A percentile compares a stretch with the other conserved stretches of the same genome.
Conservation (phyloP, 441 rosid species). For the Brassica balearica region DNA sequence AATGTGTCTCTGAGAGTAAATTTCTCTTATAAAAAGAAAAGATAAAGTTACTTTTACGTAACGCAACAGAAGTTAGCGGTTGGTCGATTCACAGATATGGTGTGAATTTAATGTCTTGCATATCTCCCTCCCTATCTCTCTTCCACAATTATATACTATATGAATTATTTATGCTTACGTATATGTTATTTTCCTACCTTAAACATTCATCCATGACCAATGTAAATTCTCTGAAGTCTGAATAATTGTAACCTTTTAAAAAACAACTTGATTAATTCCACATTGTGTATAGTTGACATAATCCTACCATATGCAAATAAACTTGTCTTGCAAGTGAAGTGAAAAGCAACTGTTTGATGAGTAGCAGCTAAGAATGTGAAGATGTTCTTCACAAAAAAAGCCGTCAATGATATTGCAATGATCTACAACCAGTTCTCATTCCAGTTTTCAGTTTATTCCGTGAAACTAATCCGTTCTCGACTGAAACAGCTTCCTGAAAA, state of each 20-base stretch:
- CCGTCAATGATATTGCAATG: conserved; percentile 71
- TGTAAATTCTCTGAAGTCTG: not conserved
- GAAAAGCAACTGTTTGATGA: conserved; percentile 20
- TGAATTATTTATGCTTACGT: not conserved
- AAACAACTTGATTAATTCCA: not conserved
- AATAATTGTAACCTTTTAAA: not conserved
- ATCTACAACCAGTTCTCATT: conserved; percentile 48
- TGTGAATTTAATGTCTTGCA: conserved; percentile 36
- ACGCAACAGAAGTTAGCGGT: conserved; percentile 30
- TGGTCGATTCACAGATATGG: conserved; percentile 32
- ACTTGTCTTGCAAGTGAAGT: conserved; percentile 23
- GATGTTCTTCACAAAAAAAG: conserved; percentile 68
- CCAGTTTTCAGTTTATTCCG: conserved; percentile 34
- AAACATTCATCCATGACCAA: not conserved
- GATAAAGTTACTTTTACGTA: conserved; percentile 23
- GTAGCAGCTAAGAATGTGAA: conserved; percentile 53
- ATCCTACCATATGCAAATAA: conserved; percentile 2
- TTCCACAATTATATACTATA: not conserved
- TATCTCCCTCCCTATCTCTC: not conserved
- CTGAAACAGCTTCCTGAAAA: no score
- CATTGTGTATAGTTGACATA: not conserved
- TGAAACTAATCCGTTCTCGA: not conserved
- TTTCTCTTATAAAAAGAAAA: no score
- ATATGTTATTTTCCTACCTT: not conserved
- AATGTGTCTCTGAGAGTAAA: no score